Percentiles rank a stretch among this genome's conserved stretches.
Conservation (phyloP, 495 filamentous ascomycete genomes). For the Neurospora pannonica region DNA sequence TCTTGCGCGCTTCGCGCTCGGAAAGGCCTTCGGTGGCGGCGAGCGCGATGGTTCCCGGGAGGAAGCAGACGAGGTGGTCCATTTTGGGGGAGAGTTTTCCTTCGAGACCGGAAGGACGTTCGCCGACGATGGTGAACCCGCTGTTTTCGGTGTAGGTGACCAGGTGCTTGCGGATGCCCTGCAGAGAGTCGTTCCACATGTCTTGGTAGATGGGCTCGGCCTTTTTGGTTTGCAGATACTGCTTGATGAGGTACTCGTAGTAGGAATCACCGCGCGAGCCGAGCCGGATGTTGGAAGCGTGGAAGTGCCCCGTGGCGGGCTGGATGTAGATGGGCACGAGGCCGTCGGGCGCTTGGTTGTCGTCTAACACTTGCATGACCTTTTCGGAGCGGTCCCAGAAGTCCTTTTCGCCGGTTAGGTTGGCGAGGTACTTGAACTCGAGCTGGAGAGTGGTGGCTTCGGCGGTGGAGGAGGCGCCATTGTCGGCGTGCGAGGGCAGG, state of each 20-base stretch:
- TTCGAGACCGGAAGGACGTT: conserved; percentile 68
- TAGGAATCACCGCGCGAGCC: conserved; percentile 94
- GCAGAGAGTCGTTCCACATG: conserved; percentile 83
- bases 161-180: conserved; percentile 82
- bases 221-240: conserved; percentile 85
- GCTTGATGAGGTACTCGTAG: conserved; percentile 97
- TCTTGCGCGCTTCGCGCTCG: conserved; percentile 63
- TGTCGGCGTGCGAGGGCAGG: conserved; percentile 68
- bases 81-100: conserved; percentile 70
- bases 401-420: conserved; percentile 81
- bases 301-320: conserved; percentile 67
- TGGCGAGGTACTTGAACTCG: conserved; percentile 95
- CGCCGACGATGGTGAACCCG: conserved; percentile 75
- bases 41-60: conserved; percentile 90
- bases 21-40: conserved; percentile 72
- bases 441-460: conserved; percentile 89
- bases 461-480: conserved; percentile 86
- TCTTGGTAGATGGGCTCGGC: conserved; percentile 79
- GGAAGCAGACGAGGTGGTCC: conserved; percentile 97
- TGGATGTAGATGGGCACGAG: conserved; percentile 87
- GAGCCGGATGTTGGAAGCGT: conserved; percentile 75
- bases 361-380: conserved; percentile 82
- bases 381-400: conserved; percentile 89
- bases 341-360: conserved; percentile 66
- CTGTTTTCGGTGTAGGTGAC: conserved; percentile 76